Evolutionary conservation across 192 early-diverging fungal species (phyloP).

Genomic region (Backusella circina): DNA sequence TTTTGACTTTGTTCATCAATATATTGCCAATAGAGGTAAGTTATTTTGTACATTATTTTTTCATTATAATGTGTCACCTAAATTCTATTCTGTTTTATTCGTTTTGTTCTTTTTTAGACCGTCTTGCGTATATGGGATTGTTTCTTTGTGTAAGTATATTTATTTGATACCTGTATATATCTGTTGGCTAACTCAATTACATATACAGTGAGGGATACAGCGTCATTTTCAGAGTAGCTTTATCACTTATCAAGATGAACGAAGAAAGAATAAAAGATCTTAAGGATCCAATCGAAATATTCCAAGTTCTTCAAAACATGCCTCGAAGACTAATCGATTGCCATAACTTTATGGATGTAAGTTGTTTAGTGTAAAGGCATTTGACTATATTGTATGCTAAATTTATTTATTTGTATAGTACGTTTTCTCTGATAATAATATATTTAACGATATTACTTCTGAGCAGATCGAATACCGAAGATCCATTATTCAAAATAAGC

Average conservation of each 20-base stretch:
- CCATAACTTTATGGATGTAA: conserved; percentile 52
- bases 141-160: conserved; percentile 43
- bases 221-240: conserved; percentile 65
- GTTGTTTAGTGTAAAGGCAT: background rate
- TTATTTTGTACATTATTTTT: background rate
- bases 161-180: background rate
- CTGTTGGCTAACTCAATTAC: background rate
- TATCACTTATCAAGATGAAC: conserved; percentile 65
- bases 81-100: background rate
- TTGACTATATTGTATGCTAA: background rate
- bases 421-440: background rate
- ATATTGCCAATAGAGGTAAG: conserved; percentile 53
- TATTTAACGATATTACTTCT: background rate
- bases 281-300: conserved; percentile 53
- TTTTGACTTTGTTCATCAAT: conserved; percentile 73
- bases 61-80: background rate
- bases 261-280: conserved; percentile 55
- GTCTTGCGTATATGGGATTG: conserved; percentile 63
- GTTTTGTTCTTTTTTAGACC: conserved; percentile 12
- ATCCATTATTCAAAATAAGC: background rate
- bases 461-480: background rate
- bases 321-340: conserved; percentile 57
- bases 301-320: conserved; percentile 54
- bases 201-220: conserved; percentile 50
- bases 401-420: conserved; percentile 1